Conservation (phyloP, 345 rosid genomes). For the Euclidium syriacum region DNA sequence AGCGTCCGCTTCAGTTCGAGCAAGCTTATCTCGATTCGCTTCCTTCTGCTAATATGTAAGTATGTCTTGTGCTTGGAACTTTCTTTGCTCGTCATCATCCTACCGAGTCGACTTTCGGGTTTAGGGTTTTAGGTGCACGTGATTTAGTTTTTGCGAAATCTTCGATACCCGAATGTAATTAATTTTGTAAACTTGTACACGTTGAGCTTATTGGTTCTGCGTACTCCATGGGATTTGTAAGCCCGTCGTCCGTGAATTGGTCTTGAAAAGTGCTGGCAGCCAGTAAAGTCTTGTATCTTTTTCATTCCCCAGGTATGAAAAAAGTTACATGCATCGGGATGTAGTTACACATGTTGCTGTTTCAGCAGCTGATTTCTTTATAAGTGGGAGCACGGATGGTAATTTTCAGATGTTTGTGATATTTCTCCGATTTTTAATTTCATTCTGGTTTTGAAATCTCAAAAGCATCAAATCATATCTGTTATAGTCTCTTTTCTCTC, state of each 20-base stretch:
- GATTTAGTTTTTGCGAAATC: neutral
- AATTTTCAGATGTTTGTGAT: slow-evolving; percentile 12
- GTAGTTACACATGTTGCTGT: slow-evolving; percentile 91
- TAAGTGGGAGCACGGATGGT: slow-evolving; percentile 94
- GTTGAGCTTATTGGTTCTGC: neutral
- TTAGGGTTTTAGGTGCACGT: slow-evolving; percentile 16
- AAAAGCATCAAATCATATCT: neutral
- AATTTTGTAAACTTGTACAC: neutral
- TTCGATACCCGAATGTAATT: neutral
- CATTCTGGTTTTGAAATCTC: neutral
- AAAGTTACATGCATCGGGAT: slow-evolving; percentile 98
- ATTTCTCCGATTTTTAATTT: neutral
- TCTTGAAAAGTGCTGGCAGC: neutral
- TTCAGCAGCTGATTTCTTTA: slow-evolving; percentile 85
- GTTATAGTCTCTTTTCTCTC: neutral
- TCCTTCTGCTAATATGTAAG: slow-evolving; percentile 82
- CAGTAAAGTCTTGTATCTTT: neutral
- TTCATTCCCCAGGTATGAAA: slow-evolving; percentile 67
- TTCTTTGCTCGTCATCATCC: neutral
- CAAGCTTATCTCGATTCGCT: slow-evolving; percentile 82
- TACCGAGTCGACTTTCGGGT: neutral
- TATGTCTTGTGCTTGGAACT: neutral
- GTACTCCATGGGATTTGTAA: neutral
- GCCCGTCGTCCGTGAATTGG: neutral
- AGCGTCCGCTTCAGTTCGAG: slow-evolving; percentile 94